These are phyloP conservation scores for Conticribra weissflogii DNA, from an alignment of 108 stramenopile genomes.

Conservation along the genomic window DNA sequence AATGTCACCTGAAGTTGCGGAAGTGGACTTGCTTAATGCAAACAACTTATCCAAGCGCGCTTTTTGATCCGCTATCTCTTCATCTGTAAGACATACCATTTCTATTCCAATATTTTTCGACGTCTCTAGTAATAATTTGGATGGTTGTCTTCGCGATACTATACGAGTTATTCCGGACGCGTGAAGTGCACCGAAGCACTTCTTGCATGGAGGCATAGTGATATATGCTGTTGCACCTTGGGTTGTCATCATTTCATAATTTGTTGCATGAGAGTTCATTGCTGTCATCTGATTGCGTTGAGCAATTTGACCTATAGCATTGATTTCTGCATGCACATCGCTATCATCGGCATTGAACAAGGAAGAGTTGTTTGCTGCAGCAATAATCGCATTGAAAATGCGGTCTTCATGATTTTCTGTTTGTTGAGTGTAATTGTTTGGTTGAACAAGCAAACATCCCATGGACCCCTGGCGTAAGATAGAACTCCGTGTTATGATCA, in stretches of 20 bases:
- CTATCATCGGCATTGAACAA: conserved; percentile 51
- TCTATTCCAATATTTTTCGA: conserved; percentile 10
- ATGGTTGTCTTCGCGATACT: conserved; percentile 35
- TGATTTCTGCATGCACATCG: conserved; percentile 80
- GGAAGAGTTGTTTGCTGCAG: conserved; percentile 55
- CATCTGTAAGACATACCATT: conserved; percentile 4
- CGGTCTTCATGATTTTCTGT: not conserved
- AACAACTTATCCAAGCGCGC: conserved; percentile 12
- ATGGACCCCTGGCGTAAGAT: conserved; percentile 66
- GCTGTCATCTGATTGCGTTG: conserved; percentile 7
- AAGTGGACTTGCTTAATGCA: too few species aligned
- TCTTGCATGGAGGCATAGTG: conserved; percentile 83
- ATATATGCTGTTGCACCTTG: conserved; percentile 62
- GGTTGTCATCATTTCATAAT: conserved; percentile 15
- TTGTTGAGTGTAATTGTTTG: conserved; percentile 18
- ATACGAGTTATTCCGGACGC: conserved; percentile 61
- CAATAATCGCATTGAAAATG: conserved; percentile 38
- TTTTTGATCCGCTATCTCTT: conserved; percentile 12
- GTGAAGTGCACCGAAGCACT: conserved; percentile 63
- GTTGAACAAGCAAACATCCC: conserved; percentile 67
- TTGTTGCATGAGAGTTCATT: not conserved
- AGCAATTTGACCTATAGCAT: conserved; percentile 57
- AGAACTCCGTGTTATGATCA: conserved; percentile 66
- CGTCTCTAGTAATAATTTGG: conserved; percentile 1
- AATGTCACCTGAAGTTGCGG: not conserved